Evolutionary conservation across 371 early-diverging fungal genomes (phyloP).

Genomic region (Chytridiales sp.): DNA sequence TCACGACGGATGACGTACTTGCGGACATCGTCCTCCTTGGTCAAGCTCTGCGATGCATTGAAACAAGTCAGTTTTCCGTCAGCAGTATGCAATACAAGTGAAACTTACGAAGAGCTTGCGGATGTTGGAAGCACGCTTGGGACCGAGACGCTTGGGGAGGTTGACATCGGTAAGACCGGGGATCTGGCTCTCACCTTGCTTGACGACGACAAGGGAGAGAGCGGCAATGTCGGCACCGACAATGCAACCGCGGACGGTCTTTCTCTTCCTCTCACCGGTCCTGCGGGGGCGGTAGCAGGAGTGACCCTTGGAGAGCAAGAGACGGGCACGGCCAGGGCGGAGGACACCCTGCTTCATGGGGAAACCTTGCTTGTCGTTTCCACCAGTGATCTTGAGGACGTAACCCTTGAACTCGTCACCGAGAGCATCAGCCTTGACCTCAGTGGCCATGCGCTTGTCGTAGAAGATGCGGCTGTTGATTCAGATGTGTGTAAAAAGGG

Average conservation of each 20-base stretch:
- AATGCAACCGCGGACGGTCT: conserved; percentile 98
- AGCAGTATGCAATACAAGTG: not conserved
- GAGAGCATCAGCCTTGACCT: conserved; percentile 94
- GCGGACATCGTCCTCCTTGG: conserved; percentile 96
- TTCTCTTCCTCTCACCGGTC: conserved; percentile 98
- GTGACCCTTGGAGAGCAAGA: conserved; percentile 94
- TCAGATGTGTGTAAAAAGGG: not conserved
- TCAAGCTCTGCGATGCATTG: conserved; percentile 46
- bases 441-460: conserved; percentile 97
- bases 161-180: conserved; percentile 95
- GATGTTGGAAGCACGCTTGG: conserved; percentile 98
- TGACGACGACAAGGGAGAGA: conserved; percentile 91
- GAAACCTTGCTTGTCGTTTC: conserved; percentile 99
- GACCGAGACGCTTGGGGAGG: conserved; percentile 93
- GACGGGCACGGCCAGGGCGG: conserved; percentile 90
- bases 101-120: conserved; percentile 90
- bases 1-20: conserved; percentile 97
- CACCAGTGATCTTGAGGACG: conserved; percentile 98
- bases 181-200: conserved; percentile 93
- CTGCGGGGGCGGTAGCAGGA: conserved; percentile 98
- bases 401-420: conserved; percentile 99
- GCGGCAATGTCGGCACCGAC: conserved; percentile 95
- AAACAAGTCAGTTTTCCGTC: not conserved
- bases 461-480: conserved; percentile 84
- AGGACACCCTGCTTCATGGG: conserved; percentile 96